Percentiles rank a stretch among this genome's conserved stretches.
Conservation (phyloP, 495 filamentous ascomycete species). For the Neurospora sp. region DNA sequence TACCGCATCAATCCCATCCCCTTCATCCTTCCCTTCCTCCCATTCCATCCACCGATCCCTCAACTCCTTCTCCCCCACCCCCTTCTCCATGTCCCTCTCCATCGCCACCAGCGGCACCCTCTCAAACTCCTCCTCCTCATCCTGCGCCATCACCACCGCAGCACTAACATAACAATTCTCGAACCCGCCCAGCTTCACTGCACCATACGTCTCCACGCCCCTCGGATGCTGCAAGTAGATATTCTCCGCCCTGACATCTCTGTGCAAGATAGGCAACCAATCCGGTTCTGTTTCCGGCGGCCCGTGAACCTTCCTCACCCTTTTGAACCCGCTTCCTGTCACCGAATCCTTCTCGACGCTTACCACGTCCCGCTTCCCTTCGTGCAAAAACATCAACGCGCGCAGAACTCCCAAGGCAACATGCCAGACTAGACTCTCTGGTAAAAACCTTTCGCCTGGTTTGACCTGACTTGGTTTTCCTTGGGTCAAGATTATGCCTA, state of each 20-base stretch:
- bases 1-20: constrained; percentile 3
- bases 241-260: constrained; percentile 29
- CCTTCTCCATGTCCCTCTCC: neutral
- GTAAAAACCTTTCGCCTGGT: constrained; percentile 14
- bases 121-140: constrained; percentile 15
- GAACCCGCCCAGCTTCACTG: constrained; percentile 39
- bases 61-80: neutral
- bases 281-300: constrained; percentile 15
- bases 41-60: constrained; percentile 3
- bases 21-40: neutral
- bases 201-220: constrained; percentile 37
- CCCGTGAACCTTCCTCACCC: constrained; percentile 1
- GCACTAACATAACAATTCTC: constrained; percentile 7
- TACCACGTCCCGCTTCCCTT: constrained; percentile 21
- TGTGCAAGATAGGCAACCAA: constrained; percentile 38
- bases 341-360: neutral
- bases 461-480: neutral
- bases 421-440: constrained; percentile 37
- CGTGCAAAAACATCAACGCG: constrained; percentile 34
- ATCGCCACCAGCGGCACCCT: constrained; percentile 5
- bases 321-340: neutral
- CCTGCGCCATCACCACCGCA: constrained; percentile 8
- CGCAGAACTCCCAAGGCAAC: constrained; percentile 28
- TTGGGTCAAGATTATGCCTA: neutral
- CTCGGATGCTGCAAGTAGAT: constrained; percentile 34